These are phyloP conservation scores for Ilex paraguariensis DNA, from an alignment of 305 asterid species.

Conservation along the genomic window DNA sequence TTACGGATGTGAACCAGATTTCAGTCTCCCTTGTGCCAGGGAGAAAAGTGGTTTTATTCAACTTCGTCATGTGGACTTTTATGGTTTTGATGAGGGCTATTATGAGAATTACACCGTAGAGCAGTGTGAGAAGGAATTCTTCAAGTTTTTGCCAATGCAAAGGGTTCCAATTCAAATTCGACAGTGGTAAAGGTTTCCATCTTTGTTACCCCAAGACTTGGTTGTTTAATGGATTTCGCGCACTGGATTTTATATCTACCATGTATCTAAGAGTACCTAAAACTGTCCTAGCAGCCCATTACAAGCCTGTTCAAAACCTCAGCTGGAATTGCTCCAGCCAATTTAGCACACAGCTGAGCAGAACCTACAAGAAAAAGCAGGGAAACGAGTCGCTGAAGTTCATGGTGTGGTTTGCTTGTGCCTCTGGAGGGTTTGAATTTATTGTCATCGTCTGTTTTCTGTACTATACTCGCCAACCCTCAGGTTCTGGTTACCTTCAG, in stretches of 20 bases:
- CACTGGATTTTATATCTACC: too few relatives aligned
- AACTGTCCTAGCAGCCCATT: too few relatives aligned
- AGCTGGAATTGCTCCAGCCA: too few relatives aligned
- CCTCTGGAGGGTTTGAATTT: constrained; percentile 21
- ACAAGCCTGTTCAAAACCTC: too few relatives aligned
- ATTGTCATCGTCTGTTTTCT: constrained; percentile 13
- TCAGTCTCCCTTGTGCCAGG: constrained; percentile 9
- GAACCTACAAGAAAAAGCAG: constrained; percentile 9
- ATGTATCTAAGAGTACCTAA: too few relatives aligned
- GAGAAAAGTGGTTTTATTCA: constrained; percentile 6
- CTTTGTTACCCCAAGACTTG: too few relatives aligned
- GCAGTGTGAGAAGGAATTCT: constrained; percentile 18
- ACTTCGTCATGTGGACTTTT: constrained; percentile 14
- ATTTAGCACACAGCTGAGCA: too few relatives aligned
- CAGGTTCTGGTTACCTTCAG: constrained; percentile 14
- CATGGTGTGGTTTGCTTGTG: constrained; percentile 18
- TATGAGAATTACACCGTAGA: constrained; percentile 14
- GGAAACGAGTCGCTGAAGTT: constrained; percentile 15
- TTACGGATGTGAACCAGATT: constrained; percentile 29
- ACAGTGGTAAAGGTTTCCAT: not conserved
- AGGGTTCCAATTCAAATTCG: too few relatives aligned
- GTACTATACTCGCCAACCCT: constrained; percentile 3
- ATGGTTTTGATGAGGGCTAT: constrained; percentile 22
- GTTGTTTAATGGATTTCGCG: too few relatives aligned
- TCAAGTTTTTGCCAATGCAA: constrained; percentile 23